Base-by-base conservation (phyloP, 1,139 yeast species). In the Wickerhamomyces sp. region DNA sequence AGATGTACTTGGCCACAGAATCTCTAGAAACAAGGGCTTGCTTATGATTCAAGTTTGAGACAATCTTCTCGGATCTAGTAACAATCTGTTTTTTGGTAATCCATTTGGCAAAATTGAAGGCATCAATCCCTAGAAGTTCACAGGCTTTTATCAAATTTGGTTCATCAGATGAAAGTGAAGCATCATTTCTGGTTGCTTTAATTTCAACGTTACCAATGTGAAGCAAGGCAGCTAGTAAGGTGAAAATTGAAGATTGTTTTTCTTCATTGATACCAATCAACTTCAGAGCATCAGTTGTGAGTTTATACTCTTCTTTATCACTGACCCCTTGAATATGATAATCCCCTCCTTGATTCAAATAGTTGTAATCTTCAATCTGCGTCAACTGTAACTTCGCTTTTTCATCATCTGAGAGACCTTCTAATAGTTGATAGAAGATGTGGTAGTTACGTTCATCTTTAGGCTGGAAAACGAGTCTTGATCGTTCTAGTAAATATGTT, bases 391-490 rank as follows among this genome's bases (percentile, higher is more conserved):
- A 74, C 48, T 71, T 67, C 31, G 72, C 62, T 54, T 81, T 85
- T 47, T 79, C 78, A 33, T 76, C 84, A 7, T 71, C 75, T 36
- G 78, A 64, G 60, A 91, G 75, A 49, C 99, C 99, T 31, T 82
- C 81, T 60, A 91, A 72, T 53, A 93, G 65, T 69, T 93, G 99
- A 68, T 93, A 94, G 63, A 93, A 93, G 45, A 93, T 91, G 63
- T 93, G 99, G 65, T 93, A 93, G 63, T 93, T 93, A 66, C 99
- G 79, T 68, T 93, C 99, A 10, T 78, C 71, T 14, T 75, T 64
- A 3, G 98, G 98, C 67, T 93, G 99, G 67, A 88, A 91, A 3
- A 93, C 98, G 58, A 93, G 75, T 66, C 99, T 80, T 27, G 97
- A 90, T 59, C 98, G 81, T 66, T 93, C 99, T 59, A 93, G 76